A percentile compares a stretch with the other conserved stretches of the same genome.
phyloP scores from a whole-genome alignment of 2,329 filamentous ascomycete species.

The Ophiocordyceps australis region DNA sequence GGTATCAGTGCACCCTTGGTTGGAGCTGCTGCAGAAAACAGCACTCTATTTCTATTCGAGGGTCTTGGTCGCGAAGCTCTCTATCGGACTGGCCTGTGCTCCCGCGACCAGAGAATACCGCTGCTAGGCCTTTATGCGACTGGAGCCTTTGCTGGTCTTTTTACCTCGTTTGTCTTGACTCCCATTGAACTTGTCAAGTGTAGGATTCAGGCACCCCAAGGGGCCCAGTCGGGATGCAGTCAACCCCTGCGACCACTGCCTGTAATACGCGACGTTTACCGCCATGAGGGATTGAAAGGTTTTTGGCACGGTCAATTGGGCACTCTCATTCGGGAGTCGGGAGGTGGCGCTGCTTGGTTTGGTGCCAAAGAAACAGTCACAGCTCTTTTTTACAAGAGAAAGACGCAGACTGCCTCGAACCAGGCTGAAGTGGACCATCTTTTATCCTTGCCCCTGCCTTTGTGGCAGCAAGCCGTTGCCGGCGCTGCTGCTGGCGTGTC shows the following conservation, averaged over 20 bases:
- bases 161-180: constrained; percentile 81
- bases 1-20: constrained; percentile 83
- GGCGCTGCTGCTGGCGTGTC: constrained; percentile 79
- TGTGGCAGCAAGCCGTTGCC: constrained; percentile 76
- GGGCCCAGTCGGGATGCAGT: constrained; percentile 19
- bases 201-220: constrained; percentile 71
- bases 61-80: constrained; percentile 51
- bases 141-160: constrained; percentile 71
- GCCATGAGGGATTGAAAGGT: constrained; percentile 62
- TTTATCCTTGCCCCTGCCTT: constrained; percentile 39
- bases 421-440: constrained; percentile 20
- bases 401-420: constrained; percentile 21
- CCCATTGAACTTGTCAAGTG: constrained; percentile 96
- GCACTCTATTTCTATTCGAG: constrained; percentile 85
- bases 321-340: constrained; percentile 84
- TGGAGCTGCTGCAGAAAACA: constrained; percentile 83
- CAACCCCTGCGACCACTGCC: constrained; percentile 43
- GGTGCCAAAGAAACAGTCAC: constrained; percentile 72
- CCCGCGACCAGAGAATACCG: constrained; percentile 42
- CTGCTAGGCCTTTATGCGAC: constrained; percentile 61
- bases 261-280: constrained; percentile 65
- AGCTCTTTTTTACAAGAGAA: constrained; percentile 45
- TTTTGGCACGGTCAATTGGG: constrained; percentile 95
- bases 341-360: constrained; percentile 90
- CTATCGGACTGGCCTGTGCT: constrained; percentile 29